A percentile compares a stretch with the other conserved stretches of the same genome.
phyloP scores from a whole-genome alignment of 257 asterid genomes.

The Anisodus acutangulus region DNA sequence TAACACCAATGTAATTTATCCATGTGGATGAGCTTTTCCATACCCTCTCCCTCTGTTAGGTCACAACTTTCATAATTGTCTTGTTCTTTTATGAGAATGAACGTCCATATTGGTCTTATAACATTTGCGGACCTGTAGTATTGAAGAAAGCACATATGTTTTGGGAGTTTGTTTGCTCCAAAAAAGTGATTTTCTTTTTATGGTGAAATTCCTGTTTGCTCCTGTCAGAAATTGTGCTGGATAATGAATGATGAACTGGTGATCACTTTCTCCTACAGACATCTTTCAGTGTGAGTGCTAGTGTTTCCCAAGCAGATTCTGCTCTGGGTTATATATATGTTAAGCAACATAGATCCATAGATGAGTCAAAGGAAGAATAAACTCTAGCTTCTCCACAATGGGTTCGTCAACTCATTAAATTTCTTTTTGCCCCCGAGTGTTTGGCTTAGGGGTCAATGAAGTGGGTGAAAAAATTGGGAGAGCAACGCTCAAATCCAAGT shows the following conservation, averaged over 20 bases:
- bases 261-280: background rate
- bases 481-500: background rate
- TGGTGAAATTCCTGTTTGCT: conserved; percentile 4
- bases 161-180: background rate
- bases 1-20: background rate
- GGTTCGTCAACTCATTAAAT: background rate
- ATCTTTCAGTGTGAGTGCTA: background rate
- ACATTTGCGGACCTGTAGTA: background rate
- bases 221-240: background rate
- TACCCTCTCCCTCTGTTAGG: background rate
- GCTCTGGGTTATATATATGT: background rate
- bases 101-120: background rate
- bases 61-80: background rate
- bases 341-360: background rate
- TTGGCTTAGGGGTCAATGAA: background rate
- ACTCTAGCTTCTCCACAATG: background rate
- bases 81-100: no score
- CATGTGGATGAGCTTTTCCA: background rate
- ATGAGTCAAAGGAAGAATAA: conserved; percentile 13
- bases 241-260: background rate
- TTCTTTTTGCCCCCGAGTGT: background rate
- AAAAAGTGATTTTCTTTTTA: background rate
- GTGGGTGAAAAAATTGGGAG: background rate
- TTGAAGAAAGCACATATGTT: background rate
- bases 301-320: background rate